A percentile compares a stretch with the other conserved stretches of the same genome.
These are phyloP conservation scores for Paramyrothecium sp. DNA, from an alignment of 2,329 filamentous ascomycete genomes.

Conservation along the genomic window DNA sequence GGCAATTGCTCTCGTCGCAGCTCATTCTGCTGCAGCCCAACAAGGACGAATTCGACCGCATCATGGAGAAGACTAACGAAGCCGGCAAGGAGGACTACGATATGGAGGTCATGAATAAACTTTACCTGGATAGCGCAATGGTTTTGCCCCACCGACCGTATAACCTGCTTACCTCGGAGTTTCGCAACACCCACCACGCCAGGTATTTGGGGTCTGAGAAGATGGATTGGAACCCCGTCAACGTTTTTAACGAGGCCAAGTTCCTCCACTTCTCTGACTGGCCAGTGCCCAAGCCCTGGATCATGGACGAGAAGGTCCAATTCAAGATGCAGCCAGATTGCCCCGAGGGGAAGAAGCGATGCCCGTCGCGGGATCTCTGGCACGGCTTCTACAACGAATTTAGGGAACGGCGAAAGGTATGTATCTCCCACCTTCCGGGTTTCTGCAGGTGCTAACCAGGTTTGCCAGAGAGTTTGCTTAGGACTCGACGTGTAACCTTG, in stretches of 20 bases:
- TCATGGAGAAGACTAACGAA: slow-evolving; percentile 19
- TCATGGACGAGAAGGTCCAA: not conserved
- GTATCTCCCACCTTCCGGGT: not conserved
- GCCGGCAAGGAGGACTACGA: slow-evolving; percentile 46
- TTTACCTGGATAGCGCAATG: slow-evolving; percentile 43
- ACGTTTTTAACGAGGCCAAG: slow-evolving; percentile 13
- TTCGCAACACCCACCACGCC: slow-evolving; percentile 47
- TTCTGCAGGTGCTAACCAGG: not conserved
- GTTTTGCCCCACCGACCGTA: slow-evolving; percentile 63
- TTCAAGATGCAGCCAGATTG: slow-evolving; percentile 3
- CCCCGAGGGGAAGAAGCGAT: slow-evolving; percentile 5
- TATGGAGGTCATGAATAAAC: slow-evolving; percentile 47
- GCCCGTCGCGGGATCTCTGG: slow-evolving; percentile 9
- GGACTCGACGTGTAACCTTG: too few species aligned
- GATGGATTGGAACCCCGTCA: slow-evolving; percentile 54
- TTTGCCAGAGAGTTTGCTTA: not conserved
- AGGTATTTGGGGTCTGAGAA: slow-evolving; percentile 36
- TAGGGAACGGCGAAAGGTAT: slow-evolving; percentile 6
- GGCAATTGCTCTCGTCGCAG: not conserved
- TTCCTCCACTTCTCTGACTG: slow-evolving; percentile 15
- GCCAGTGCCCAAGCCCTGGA: slow-evolving; percentile 15
- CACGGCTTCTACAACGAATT: slow-evolving; percentile 13
- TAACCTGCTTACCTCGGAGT: slow-evolving; percentile 60
- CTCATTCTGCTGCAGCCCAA: slow-evolving; percentile 53
- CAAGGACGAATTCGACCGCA: slow-evolving; percentile 41